These are phyloP conservation scores for Ochetophila trinervis DNA, from an alignment of 306 rosid genomes.

Conservation along the genomic window DNA sequence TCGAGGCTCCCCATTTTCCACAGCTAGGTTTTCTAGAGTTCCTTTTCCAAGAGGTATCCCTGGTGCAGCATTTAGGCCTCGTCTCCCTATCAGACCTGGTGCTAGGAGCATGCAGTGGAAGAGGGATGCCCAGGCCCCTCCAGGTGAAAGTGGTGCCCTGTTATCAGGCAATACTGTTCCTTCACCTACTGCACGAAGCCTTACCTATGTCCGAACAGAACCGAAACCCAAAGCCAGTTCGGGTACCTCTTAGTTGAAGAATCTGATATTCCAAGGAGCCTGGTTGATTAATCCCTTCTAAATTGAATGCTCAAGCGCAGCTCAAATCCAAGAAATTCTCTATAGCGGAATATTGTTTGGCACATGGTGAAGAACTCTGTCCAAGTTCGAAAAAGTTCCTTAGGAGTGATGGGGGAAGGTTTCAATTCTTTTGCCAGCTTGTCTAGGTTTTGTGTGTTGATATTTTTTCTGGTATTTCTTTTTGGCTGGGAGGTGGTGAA, in stretches of 20 bases:
- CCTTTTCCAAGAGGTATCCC: conserved; percentile 73
- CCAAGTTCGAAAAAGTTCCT: conserved; percentile 21
- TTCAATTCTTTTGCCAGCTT: conserved; percentile 9
- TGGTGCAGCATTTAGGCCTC: conserved; percentile 64
- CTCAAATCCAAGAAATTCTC: conserved; percentile 8
- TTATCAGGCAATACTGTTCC: conserved; percentile 27
- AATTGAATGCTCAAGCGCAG: conserved; percentile 8
- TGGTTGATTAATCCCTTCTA: neutral
- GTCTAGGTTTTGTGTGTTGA: conserved; percentile 11
- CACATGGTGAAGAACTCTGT: conserved; percentile 44
- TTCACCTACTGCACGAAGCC: conserved; percentile 54
- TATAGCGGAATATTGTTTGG: conserved; percentile 32
- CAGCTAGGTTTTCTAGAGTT: conserved; percentile 63
- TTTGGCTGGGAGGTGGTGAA: neutral
- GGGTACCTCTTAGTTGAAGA: conserved; percentile 37
- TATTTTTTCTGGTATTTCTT: neutral
- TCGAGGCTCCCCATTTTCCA: conserved; percentile 55
- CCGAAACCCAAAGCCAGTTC: conserved; percentile 63
- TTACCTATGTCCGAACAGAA: conserved; percentile 82
- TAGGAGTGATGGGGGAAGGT: conserved; percentile 9
- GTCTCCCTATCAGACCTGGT: conserved; percentile 59
- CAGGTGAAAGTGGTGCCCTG: conserved; percentile 45
- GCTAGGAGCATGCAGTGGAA: conserved; percentile 96
- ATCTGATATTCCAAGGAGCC: conserved; percentile 2
- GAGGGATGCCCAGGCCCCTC: conserved; percentile 61